These are phyloP conservation scores for Penicillium sp. DNA, from an alignment of 2,329 filamentous ascomycete species.

Conservation along the genomic window DNA sequence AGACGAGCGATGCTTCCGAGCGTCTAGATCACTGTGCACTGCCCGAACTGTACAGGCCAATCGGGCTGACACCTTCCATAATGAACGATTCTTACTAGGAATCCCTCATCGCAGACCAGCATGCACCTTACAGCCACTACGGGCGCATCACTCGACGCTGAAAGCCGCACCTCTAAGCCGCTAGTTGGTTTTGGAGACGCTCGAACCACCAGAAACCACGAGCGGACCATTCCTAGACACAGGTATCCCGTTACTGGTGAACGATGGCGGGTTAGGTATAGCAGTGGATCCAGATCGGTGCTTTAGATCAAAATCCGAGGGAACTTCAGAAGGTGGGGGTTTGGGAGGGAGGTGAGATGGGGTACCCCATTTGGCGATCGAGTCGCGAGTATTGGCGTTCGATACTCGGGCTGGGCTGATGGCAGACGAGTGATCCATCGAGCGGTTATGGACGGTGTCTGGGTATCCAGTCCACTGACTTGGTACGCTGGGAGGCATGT, in stretches of 20 bases:
- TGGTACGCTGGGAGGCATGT: constrained; percentile 23
- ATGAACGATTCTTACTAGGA: background rate
- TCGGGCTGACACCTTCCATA: constrained; percentile 1
- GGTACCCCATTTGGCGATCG: constrained; percentile 51
- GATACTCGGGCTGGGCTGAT: constrained; percentile 21
- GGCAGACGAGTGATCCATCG: constrained; percentile 20
- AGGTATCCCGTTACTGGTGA: constrained; percentile 24
- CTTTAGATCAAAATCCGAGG: constrained; percentile 43
- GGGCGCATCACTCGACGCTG: background rate
- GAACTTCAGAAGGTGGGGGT: constrained; percentile 48
- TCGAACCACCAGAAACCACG: constrained; percentile 39
- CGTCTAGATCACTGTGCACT: constrained; percentile 10
- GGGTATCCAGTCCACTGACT: constrained; percentile 30
- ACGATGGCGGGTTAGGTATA: constrained; percentile 20
- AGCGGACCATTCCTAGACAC: constrained; percentile 35
- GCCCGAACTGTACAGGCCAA: constrained; percentile 10
- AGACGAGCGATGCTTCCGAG: constrained; percentile 4
- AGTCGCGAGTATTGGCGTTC: constrained; percentile 33
- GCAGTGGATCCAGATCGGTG: constrained; percentile 27
- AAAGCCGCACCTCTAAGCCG: background rate
- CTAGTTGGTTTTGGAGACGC: constrained; percentile 30
- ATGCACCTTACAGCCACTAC: constrained; percentile 1
- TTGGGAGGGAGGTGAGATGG: constrained; percentile 51
- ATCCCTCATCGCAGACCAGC: background rate
- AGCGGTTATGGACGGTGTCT: constrained; percentile 23